phyloP scores from a whole-genome alignment of 1,284 basidiomycete genomes.

The Cutaneotrichosporon spelunceum region DNA sequence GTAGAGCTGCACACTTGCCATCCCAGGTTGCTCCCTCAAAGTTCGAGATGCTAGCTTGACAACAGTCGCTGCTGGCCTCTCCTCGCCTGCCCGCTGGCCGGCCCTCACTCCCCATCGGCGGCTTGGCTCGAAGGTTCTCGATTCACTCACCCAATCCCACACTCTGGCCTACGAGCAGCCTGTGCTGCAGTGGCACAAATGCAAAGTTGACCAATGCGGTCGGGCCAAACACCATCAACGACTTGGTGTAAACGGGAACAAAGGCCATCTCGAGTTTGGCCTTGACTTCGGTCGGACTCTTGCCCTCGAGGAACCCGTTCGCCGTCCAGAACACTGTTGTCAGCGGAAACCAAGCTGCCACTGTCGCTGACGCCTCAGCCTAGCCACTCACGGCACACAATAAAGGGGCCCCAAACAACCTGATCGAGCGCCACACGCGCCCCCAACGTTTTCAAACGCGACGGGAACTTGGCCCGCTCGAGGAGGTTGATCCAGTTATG shows the following conservation, averaged over 20 bases:
- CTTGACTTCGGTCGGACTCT: slow-evolving; percentile 35
- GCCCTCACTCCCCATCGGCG: too few species aligned
- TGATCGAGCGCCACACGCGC: slow-evolving; percentile 22
- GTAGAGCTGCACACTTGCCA: too few species aligned
- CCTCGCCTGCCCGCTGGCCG: too few species aligned
- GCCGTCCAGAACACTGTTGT: slow-evolving; percentile 38
- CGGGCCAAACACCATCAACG: slow-evolving; percentile 66
- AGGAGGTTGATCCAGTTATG: slow-evolving; percentile 24
- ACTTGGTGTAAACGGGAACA: slow-evolving; percentile 41
- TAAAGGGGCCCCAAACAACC: slow-evolving; percentile 23
- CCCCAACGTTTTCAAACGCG: slow-evolving; percentile 12
- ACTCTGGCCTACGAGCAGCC: slow-evolving; percentile 71
- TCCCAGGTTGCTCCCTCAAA: too few species aligned
- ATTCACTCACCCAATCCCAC: slow-evolving; percentile 67
- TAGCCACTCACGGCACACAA: slow-evolving; percentile 17
- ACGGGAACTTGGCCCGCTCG: slow-evolving; percentile 9
- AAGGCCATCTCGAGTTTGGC: slow-evolving; percentile 42
- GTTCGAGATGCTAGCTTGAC: too few species aligned
- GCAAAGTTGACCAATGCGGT: slow-evolving; percentile 78
- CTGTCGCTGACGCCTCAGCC: neutral
- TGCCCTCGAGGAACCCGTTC: slow-evolving; percentile 48
- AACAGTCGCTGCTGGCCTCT: too few species aligned
- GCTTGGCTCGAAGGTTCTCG: too few species aligned
- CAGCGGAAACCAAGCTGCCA: neutral
- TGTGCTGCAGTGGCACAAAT: slow-evolving; percentile 70